Evolutionary conservation across 1,284 basidiomycete genomes (phyloP), one percentile per base, ranked within the genome.

Genomic region (Ceratobasidium sp.): DNA sequence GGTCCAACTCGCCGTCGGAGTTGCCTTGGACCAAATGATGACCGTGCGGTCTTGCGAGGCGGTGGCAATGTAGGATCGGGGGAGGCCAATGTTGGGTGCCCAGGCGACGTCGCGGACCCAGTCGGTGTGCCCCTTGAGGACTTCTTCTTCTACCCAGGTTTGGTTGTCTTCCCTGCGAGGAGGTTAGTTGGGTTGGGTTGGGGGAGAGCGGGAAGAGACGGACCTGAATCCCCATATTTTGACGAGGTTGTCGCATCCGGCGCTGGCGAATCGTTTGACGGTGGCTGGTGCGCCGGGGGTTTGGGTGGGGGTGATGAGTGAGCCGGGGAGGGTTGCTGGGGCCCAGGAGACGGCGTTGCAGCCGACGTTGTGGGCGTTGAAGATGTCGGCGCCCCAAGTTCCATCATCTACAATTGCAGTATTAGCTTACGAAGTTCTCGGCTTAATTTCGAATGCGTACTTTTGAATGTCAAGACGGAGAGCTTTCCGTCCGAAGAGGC

Each of bases 331-430:
- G 38, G 88, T 86, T n/a, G 94, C 93, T 0, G 96, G 96, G 0
- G 95, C 94, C 97, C 96, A 99, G 4, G 95, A 96, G 60, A 99
- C 91, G 57, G 96, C 94, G 77, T 98, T 98, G 80, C 94, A 97
- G 50, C 96, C 96, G 65, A 96, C 96, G 0, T 94, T 92, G 77
- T 99, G 96, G 0, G 93, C 97, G 54, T 93, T 90, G 82, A 98
- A 98, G 74, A 98, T 92, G 74, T 94, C 93, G 0, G 94, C 94
- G 70, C 91, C 93, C 89, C 95, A 97, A 69, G 96, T 94, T 56
- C 96, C 96, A 77, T 98, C 96, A 77, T 96, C 95, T 96, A 75
- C 12, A 47, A 3, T 35, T 8, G 47, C 6, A 20, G 29, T 15
- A 29, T 55, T 55, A n/a, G 40, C 32, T 25, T 10, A 31, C 27